Evolutionary conservation across 2,329 filamentous ascomycete species (phyloP), one percentile per base, ranked within the genome.

Genomic region (Ophiostoma populinum): DNA sequence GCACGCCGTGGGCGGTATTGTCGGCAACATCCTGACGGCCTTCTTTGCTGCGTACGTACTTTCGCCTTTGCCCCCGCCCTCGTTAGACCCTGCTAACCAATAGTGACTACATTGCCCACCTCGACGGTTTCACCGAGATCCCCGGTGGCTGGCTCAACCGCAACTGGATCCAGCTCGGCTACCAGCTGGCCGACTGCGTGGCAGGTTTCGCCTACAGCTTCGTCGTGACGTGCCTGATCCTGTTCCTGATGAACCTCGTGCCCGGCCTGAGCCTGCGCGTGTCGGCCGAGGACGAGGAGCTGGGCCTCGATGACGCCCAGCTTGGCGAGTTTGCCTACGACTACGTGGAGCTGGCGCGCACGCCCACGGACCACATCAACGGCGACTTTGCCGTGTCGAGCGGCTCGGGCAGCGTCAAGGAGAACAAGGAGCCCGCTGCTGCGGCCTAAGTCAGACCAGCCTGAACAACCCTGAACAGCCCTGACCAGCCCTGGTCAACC

Each of bases 321-420:
- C 81, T 92, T 49, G 85, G 85, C 52, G 85, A 92, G 59, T 92
- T 90, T 52, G 85, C 82, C n/a, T 92, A 92, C 54, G 85, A 92
- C 55, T 92, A 92, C 47, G 81, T 92, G 44, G 83, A 92, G 62
- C 63, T 90, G 44, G 77, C 45, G 18, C 66, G 80, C 65, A 37
- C 36, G 6, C 31, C 36, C 15, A 15, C 36, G 6, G 34, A 39
- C 28, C 36, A 32, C 32, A 38, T 38, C 28, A 32, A 38, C 32
- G 39, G 35, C 35, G 35, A 40, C 29, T 20, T 35, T n/a, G n/a
- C n/a, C 10, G 32, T 35, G 7, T 10, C 39, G 24, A 39, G 36
- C 39, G 29, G 20, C 18, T 36, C 36, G 4, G 39, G 32, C 16
- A 36, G 33, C 16, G 36, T 41, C 25, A 36, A 36, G 24, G 39